Evolutionary conservation across 192 early-diverging fungal species (phyloP).

Genomic region (Paraglomus occultum): DNA sequence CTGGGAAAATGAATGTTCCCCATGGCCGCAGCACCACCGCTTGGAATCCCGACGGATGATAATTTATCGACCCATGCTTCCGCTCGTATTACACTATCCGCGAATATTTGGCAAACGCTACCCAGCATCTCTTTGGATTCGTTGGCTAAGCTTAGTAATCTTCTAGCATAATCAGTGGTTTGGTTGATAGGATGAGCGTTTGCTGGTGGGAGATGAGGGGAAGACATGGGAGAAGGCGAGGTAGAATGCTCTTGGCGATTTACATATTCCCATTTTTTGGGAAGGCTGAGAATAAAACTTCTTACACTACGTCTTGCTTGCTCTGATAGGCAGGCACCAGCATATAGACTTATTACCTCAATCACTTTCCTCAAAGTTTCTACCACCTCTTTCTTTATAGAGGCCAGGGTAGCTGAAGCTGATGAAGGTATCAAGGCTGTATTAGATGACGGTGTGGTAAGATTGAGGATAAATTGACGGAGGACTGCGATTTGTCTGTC

Average conservation of each 20-base stretch:
- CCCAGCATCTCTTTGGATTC: conserved; percentile 70
- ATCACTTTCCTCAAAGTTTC: conserved; percentile 83
- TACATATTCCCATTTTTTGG: conserved; percentile 68
- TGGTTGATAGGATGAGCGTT: conserved; percentile 34
- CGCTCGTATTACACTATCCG: conserved; percentile 65
- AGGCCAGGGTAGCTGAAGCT: conserved; percentile 43
- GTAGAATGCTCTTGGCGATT: conserved; percentile 43
- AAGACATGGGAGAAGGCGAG: conserved; percentile 42
- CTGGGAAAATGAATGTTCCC: conserved; percentile 7
- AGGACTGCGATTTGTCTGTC: conserved; percentile 64
- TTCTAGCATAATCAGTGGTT: conserved; percentile 56
- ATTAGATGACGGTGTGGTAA: conserved; percentile 35
- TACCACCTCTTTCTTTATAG: conserved; percentile 79
- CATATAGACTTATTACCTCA: conserved; percentile 83
- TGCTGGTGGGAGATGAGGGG: conserved; percentile 38
- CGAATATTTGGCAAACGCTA: conserved; percentile 63
- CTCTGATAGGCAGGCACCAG: conserved; percentile 78
- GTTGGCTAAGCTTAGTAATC: conserved; percentile 64
- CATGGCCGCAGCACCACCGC: neutral
- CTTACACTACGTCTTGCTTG: conserved; percentile 78
- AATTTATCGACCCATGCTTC: conserved; percentile 59
- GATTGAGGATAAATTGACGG: conserved; percentile 52
- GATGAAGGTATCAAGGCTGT: conserved; percentile 34
- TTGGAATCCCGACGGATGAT: conserved; percentile 35
- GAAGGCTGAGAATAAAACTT: conserved; percentile 79